Percentiles rank a stretch among this genome's conserved stretches.
These are phyloP conservation scores for Morella rubra DNA, from an alignment of 306 rosid genomes.

Conservation along the genomic window DNA sequence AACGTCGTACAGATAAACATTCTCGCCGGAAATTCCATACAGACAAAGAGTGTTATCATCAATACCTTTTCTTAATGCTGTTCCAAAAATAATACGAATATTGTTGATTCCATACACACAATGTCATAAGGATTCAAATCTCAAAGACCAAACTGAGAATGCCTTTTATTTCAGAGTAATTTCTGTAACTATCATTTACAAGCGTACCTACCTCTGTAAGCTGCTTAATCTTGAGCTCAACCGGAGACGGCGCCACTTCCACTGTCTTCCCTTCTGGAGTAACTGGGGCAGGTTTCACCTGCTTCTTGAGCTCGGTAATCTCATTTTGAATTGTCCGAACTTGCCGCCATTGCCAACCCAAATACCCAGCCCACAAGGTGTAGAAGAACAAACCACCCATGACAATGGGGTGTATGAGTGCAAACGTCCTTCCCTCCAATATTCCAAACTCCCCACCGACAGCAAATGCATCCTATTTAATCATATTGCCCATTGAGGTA, in stretches of 20 bases:
- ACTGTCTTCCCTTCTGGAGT: slow-evolving; percentile 58
- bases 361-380: slow-evolving; percentile 87
- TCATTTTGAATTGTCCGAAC: slow-evolving; percentile 73
- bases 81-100: neutral
- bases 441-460: slow-evolving; percentile 84
- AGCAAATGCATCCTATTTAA: slow-evolving; percentile 67
- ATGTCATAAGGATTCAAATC: too few species aligned
- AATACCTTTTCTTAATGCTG: neutral
- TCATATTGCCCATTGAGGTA: neutral
- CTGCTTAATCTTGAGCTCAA: slow-evolving; percentile 67
- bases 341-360: slow-evolving; percentile 90
- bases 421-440: slow-evolving; percentile 87
- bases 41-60: neutral
- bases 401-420: slow-evolving; percentile 83
- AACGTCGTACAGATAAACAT: slow-evolving; percentile 1
- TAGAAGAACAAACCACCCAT: slow-evolving; percentile 64
- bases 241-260: slow-evolving; percentile 58
- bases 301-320: slow-evolving; percentile 76
- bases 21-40: neutral
- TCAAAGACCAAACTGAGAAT: neutral
- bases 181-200: neutral
- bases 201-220: slow-evolving; percentile 57
- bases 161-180: neutral
- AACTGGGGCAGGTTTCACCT: slow-evolving; percentile 60
- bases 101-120: neutral